These are phyloP conservation scores for Amaranthus cruentus DNA, from an alignment of 148 eudicot genomes.

Conservation along the genomic window DNA sequence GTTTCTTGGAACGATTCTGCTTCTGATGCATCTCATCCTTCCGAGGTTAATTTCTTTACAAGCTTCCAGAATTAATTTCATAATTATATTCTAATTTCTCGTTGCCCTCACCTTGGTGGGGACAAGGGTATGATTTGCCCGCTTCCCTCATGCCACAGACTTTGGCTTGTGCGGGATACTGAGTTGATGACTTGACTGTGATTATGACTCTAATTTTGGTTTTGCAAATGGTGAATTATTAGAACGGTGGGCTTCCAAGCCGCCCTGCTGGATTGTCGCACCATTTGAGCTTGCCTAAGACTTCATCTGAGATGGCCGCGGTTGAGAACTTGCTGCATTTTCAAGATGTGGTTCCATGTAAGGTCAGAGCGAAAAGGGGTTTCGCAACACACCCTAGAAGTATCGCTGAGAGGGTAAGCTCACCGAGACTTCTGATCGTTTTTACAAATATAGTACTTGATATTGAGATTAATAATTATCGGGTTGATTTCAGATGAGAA, in stretches of 20 bases:
- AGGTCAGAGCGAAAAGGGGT: conserved; percentile 91
- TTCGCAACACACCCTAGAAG: conserved; percentile 97
- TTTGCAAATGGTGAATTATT: background rate
- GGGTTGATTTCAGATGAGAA: conserved; percentile 50
- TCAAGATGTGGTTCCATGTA: conserved; percentile 81
- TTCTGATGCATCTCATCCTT: conserved; percentile 29
- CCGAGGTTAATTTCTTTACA: conserved; percentile 32
- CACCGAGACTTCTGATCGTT: background rate
- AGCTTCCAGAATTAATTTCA: background rate
- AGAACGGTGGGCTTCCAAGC: conserved; percentile 46
- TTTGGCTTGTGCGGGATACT: too few relatives aligned
- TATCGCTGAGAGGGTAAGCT: conserved; percentile 86
- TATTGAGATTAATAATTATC: background rate
- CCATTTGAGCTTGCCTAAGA: conserved; percentile 80
- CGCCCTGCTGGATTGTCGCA: conserved; percentile 50
- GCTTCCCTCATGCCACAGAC: too few relatives aligned
- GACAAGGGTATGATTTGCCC: too few relatives aligned
- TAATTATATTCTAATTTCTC: background rate
- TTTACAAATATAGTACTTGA: background rate
- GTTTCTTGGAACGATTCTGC: conserved; percentile 45
- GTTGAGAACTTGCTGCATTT: conserved; percentile 65
- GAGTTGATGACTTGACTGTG: too few relatives aligned
- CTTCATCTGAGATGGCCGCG: conserved; percentile 60
- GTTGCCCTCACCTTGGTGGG: too few relatives aligned
- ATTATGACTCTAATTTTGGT: background rate